A percentile compares a stretch with the other conserved stretches of the same genome.
These are phyloP conservation scores for Peziza echinospora DNA, from an alignment of 495 filamentous ascomycete species.

Conservation along the genomic window DNA sequence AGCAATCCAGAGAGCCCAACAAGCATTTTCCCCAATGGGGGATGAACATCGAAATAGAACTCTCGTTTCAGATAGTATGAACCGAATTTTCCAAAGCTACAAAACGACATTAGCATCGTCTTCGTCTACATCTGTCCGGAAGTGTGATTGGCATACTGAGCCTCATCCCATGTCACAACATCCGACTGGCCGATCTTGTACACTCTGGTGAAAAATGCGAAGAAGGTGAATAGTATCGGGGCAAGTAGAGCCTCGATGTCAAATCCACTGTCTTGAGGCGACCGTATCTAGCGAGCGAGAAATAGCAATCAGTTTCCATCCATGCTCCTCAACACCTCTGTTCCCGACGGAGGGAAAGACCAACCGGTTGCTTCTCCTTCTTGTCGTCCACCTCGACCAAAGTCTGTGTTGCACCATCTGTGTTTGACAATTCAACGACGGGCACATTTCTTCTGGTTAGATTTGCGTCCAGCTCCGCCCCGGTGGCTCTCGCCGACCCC, in stretches of 20 bases:
- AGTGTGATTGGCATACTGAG: constrained; percentile 44
- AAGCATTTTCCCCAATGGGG: constrained; percentile 92
- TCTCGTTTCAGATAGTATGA: constrained; percentile 97
- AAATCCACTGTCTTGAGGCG: constrained; percentile 4
- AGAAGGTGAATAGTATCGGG: constrained; percentile 64
- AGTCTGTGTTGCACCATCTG: constrained; percentile 18
- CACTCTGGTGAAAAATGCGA: constrained; percentile 84
- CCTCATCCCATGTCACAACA: constrained; percentile 98
- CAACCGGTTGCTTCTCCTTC: constrained; percentile 48
- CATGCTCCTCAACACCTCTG: too few relatives aligned
- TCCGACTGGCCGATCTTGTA: constrained; percentile 87
- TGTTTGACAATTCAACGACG: constrained; percentile 20
- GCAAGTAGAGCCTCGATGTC: constrained; percentile 55
- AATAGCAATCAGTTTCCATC: too few relatives aligned
- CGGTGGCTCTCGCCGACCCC: background rate
- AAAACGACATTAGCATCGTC: constrained; percentile 4
- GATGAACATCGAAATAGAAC: constrained; percentile 98
- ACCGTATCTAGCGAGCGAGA: too few relatives aligned
- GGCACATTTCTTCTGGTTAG: constrained; percentile 55
- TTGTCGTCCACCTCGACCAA: constrained; percentile 29
- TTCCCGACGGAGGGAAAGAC: too few relatives aligned
- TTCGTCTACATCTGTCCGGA: background rate
- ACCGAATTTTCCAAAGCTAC: constrained; percentile 94
- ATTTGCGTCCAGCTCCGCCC: background rate
- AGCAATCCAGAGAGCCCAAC: constrained; percentile 89